A percentile compares a stretch with the other conserved stretches of the same genome.
phyloP scores from a whole-genome alignment of 176 grass and related monocot genomes.

The Zizania latifolia region DNA sequence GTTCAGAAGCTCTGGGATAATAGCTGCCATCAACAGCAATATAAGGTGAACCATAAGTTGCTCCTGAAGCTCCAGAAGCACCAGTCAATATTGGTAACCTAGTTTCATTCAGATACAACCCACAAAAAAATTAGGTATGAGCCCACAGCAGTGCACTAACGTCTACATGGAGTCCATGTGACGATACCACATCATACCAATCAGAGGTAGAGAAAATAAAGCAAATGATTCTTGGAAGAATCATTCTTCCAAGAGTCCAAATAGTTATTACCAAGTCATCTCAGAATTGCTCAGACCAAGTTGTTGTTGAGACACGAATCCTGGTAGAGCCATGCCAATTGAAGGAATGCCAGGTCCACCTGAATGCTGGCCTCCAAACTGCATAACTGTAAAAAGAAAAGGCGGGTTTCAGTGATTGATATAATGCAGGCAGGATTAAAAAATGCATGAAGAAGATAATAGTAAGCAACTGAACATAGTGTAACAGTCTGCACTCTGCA shows the following conservation, averaged over 20 bases:
- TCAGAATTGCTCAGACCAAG: conserved; percentile 71
- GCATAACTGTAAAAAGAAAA: conserved; percentile 60
- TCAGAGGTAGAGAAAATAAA: background rate
- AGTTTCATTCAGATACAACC: conserved; percentile 25
- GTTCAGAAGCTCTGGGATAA: conserved; percentile 55
- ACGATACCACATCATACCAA: background rate
- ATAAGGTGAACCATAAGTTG: conserved; percentile 66
- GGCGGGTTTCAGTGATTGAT: background rate
- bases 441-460: background rate
- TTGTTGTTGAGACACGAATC: conserved; percentile 88
- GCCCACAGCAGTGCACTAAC: background rate
- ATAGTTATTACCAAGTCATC: conserved; percentile 68
- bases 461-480: background rate
- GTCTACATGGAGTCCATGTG: background rate
- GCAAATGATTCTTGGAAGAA: background rate
- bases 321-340: conserved; percentile 82
- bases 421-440: conserved; percentile 5
- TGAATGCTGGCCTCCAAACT: conserved; percentile 69
- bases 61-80: conserved; percentile 48
- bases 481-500: no score
- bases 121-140: background rate
- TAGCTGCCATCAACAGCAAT: conserved; percentile 61
- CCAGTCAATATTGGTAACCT: conserved; percentile 75
- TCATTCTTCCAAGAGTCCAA: background rate
- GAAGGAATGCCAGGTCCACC: conserved; percentile 69